phyloP scores from a whole-genome alignment of 163 green algal species.

The Chlorella variabilis region DNA sequence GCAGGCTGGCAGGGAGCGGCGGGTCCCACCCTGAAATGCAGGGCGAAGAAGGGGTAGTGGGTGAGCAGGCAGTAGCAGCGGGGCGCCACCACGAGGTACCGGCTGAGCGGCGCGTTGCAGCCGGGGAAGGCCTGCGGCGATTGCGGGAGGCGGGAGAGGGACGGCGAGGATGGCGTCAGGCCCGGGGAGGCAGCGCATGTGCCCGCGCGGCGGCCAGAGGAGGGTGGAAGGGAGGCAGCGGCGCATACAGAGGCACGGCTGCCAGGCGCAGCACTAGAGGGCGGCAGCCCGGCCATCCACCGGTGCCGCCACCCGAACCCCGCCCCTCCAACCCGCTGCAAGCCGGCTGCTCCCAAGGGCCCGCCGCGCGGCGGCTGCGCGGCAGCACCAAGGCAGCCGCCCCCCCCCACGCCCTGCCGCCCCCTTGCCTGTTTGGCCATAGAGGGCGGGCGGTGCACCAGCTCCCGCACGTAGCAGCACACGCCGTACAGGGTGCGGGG shows the following conservation, averaged over 20 bases:
- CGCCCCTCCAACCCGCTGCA: too few species aligned
- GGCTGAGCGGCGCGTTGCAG: constrained; percentile 63
- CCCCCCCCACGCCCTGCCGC: too few species aligned
- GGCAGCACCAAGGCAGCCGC: too few species aligned
- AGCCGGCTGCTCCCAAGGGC: too few species aligned
- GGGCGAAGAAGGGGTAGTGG: constrained; percentile 88
- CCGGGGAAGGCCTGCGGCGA: constrained; percentile 40
- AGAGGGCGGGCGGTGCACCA: constrained; percentile 80
- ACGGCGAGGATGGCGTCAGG: neutral
- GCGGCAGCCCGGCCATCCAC: too few species aligned
- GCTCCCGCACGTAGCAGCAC: constrained; percentile 83
- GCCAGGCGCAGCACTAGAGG: neutral
- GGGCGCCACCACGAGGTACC: constrained; percentile 82
- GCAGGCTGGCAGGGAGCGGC: too few species aligned
- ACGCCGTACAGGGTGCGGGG: constrained; percentile 81
- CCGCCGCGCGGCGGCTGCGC: too few species aligned
- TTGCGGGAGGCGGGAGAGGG: constrained; percentile 14
- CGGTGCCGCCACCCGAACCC: too few species aligned
- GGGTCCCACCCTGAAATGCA: constrained; percentile 88
- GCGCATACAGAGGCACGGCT: neutral
- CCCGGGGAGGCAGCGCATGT: too few species aligned
- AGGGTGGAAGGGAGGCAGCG: too few species aligned
- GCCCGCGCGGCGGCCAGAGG: too few species aligned
- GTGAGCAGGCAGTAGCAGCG: constrained; percentile 93
- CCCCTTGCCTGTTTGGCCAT: constrained; percentile 51